Base-by-base conservation (phyloP, 2,329 filamentous ascomycete genomes). In the Lasiodiplodia sp. region DNA sequence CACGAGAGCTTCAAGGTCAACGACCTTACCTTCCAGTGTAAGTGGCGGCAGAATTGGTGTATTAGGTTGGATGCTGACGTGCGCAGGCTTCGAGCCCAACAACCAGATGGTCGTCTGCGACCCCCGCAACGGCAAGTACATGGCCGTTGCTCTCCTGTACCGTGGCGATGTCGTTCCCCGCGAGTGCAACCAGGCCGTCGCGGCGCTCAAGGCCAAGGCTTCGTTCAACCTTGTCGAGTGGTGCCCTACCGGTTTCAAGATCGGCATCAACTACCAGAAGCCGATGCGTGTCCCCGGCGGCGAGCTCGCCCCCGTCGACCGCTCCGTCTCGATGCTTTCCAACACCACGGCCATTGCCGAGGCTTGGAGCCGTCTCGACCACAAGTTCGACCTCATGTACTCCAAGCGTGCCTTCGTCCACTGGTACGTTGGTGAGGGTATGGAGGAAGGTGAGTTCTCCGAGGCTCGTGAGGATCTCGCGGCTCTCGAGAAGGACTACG, bases 71-170 rank as follows among this genome's bases (percentile, higher is more conserved):
- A 53, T 38, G n/a, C 62, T 98, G 87, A 96, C 93, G 83, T 96
- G 95, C 90, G 93, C 93, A 74, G 98, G 95, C 91, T 99, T 99
- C 86, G 95, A 99, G 90, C 94, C 95, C 77, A 92, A 97, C 90
- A 97, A 97, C 90, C 95, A 99, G 91, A 99, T 99, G 95, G 95
- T 99, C 82, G 97, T 97, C 89, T 99, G 95, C 81, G 96, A 99
- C 82, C 95, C 95, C 76, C 94, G 94, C 79, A 94, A 96, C 83
- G 95, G 95, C 84, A 99, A 99, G 89, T 99, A 99, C 90, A 99
- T 99, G 95, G 95, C 95, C 73, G 97, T 94, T 77, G 97, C 94
- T 84, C 84, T 99, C 84, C 87, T 99, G 82, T 99, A 99, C 90
- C 95, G 95, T 81, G 96, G 95, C 83, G 96, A 98, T 78, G 95